Base-by-base conservation (phyloP, 1,139 yeast genomes). In the Yamadazyma kanchanaburiensis region DNA sequence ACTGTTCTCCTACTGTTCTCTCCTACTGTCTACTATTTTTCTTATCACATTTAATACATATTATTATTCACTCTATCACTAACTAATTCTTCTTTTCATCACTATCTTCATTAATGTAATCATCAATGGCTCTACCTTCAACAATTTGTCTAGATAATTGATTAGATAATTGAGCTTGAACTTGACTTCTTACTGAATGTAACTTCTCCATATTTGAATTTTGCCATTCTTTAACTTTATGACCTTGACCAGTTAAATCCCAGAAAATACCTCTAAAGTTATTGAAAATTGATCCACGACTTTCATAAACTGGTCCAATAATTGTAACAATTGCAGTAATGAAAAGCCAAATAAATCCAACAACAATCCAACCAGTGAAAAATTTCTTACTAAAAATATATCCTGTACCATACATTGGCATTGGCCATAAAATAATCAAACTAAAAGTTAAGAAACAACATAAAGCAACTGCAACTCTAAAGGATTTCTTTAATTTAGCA, bases 291-390 rank as follows among this genome's bases (percentile, higher is more conserved):
- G 80, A 86, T 13, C 63, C 56, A 41, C 88, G 62, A 24, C 91
- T 87, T 54, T 82, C 85, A 64, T 71, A 72, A 16, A 81, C 38
- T 14, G 91, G 91, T 36, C 68, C 76, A 12, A 81, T 24, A 20
- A 77, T 66, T 18, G 80, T 86, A 40, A 74, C 60, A 42, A 70
- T 62, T 1, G 73, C 70, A 22, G 78, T 67, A 45, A 70, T 64
- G 58, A 78, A 77, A 27, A 80, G 63, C 91, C 91, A 81, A 38
- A 81, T 75, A 33, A 82, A 75, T 42, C 81, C 75, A 24, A 85
- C 89, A 30, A 69, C 74, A 33, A 85, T 70, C 94, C 94, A 85
- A 32, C 94, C 94, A 6, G 88, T 81, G 55, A 85, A 85, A 58
- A 84, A 84, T 33, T 53, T 56, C 55, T 72, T 77, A 31, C 85